Evolutionary conservation across 2,329 filamentous ascomycete genomes (phyloP).

Genomic region (Fusarium liriodendri): DNA sequence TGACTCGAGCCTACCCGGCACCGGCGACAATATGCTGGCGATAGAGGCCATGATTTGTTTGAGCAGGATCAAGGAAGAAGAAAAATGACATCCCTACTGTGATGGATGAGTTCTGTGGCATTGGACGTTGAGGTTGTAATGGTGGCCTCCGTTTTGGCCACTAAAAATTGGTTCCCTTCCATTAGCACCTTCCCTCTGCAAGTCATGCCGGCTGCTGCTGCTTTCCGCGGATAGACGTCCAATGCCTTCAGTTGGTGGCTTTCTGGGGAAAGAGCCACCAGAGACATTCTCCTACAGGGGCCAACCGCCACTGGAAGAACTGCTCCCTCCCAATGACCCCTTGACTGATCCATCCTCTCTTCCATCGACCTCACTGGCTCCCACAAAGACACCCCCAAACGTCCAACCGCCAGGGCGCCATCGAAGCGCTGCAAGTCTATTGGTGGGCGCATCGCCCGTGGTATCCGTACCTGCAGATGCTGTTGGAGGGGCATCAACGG

Average conservation of each 20-base stretch:
- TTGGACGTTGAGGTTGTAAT: not conserved
- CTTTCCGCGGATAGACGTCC: not conserved
- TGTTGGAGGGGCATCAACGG: slow-evolving; percentile 3
- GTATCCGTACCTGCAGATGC: slow-evolving; percentile 40
- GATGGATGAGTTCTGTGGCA: not conserved
- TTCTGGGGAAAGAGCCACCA: slow-evolving; percentile 18
- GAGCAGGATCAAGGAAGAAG: not conserved
- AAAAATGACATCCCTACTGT: not conserved
- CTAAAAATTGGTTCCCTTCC: not conserved
- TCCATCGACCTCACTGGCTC: slow-evolving; percentile 4
- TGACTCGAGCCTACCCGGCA: not conserved
- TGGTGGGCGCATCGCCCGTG: slow-evolving; percentile 26
- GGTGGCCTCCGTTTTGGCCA: not conserved
- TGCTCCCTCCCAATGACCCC: not conserved
- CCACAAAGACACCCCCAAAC: slow-evolving; percentile 5
- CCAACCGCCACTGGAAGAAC: slow-evolving; percentile 19
- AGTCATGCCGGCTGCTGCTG: not conserved
- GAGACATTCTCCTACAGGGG: not conserved
- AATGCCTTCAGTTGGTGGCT: slow-evolving; percentile 14
- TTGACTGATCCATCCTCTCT: not conserved
- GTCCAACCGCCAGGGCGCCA: not conserved
- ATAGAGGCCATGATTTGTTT: not conserved
- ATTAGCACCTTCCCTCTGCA: slow-evolving; percentile 1
- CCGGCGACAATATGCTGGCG: not conserved
- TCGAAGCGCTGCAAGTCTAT: slow-evolving; percentile 29